Evolutionary conservation across 2,329 filamentous ascomycete species (phyloP), one percentile per base, ranked within the genome.

Genomic region (Diaporthe sp.): DNA sequence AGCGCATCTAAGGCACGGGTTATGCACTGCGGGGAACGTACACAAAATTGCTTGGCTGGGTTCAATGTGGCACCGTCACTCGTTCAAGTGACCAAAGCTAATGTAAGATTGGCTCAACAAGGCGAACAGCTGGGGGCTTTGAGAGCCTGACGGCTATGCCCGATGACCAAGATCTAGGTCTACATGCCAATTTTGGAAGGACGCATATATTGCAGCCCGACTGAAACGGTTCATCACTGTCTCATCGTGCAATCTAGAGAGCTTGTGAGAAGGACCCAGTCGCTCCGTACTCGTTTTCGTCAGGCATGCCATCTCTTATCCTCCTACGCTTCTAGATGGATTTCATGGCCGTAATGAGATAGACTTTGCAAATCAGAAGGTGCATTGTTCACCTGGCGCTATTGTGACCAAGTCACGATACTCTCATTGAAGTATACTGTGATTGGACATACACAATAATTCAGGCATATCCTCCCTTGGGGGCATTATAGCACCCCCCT

Each of bases 11-110:
- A 68, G 31, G 31, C 65, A 9, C 28, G 42, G 49, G 22, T 15
- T 19, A 4, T 68, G 46, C 65, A 68, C 46, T 68, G 65, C 65
- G 65, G 65, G 65, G 65, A 68, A 68, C 62, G 31, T 19, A n/a
- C 44, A 39, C 28, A 68, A 51, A 53, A 37, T 68, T 51, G 62
- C 46, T 68, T 53, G 62, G 62, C 62, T 53, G 62, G 44, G 44
- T 25, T 34, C 42, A 49, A 25, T 17, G 28, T 68, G 62, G 28
- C 46, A 53, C 7, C 31, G 44, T 34, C 44, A n/a, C 57, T 28
- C 34, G 58, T 46, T 49, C 42, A 49, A 28, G 42, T 31, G 61
- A 67, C 62, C 28, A 49, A 67, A 49, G 44, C 62, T 67, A 67
- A 67, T 67, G 44, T 67, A 31, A 34, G 62, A 51, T 25, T 25